These are phyloP conservation scores for Tausonia pullulans DNA, from an alignment of 1,284 basidiomycete species.

Conservation along the genomic window DNA sequence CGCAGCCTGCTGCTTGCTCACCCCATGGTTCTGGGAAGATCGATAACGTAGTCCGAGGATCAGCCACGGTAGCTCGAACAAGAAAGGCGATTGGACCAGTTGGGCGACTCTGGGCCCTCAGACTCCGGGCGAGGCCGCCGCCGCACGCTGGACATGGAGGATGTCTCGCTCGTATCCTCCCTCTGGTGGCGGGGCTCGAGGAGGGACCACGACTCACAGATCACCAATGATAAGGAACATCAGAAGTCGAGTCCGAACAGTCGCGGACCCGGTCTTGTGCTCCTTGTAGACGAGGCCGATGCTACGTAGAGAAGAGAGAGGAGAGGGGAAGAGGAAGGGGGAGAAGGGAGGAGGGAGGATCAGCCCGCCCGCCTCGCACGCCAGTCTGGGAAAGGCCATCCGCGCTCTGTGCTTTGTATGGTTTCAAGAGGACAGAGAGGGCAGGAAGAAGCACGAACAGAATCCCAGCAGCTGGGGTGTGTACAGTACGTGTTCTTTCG, in stretches of 20 bases:
- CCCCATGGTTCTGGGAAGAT: slow-evolving; percentile 4
- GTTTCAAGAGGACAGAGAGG: neutral
- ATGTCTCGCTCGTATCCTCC: no score
- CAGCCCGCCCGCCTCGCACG: neutral
- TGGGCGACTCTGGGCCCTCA: no score
- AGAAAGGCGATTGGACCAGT: neutral
- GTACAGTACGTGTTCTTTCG: neutral
- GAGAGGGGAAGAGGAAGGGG: neutral
- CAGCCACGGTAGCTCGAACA: neutral
- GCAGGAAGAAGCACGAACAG: neutral
- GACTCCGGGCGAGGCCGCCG: no score
- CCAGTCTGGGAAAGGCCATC: no score
- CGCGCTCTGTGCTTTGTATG: no score
- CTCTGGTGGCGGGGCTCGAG: neutral
- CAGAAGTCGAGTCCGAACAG: slow-evolving; percentile 7
- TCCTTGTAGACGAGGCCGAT: slow-evolving; percentile 1
- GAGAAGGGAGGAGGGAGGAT: neutral
- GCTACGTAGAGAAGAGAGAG: neutral
- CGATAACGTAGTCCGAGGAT: neutral
- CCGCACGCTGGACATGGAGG: no score
- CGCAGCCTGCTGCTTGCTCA: neutral
- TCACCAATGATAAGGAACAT: slow-evolving; percentile 7
- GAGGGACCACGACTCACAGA: slow-evolving; percentile 5
- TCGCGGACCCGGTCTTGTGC: neutral
- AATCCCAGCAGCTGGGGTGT: neutral